Evolutionary conservation across 2,329 filamentous ascomycete species (phyloP).

Genomic region (Trematosphaeria pertusa): DNA sequence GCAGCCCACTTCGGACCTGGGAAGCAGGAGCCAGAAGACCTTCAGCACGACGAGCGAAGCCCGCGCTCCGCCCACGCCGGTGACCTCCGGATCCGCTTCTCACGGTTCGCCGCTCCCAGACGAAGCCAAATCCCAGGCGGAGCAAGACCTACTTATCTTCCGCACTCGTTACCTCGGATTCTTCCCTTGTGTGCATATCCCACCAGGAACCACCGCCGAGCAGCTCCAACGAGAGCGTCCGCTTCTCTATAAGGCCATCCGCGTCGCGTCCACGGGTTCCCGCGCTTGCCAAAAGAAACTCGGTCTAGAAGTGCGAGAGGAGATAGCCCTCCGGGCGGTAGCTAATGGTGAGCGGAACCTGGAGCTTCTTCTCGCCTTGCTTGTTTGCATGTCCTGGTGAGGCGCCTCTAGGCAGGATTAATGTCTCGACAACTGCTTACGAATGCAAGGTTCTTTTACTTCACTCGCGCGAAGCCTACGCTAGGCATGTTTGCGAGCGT

Average conservation of each 20-base stretch:
- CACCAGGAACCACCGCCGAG: constrained; percentile 5
- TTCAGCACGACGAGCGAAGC: no score
- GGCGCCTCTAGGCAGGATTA: no score
- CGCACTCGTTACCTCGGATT: constrained; percentile 12
- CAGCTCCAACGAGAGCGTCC: constrained; percentile 17
- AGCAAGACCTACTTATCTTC: constrained; percentile 17
- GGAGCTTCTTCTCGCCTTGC: constrained; percentile 20
- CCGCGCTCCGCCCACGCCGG: no score
- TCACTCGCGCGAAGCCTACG: constrained; percentile 10
- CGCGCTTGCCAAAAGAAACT: constrained; percentile 14
- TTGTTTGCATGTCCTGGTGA: constrained; percentile 21
- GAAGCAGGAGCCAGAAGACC: no score
- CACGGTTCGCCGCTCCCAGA: not conserved
- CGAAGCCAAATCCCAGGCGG: not conserved
- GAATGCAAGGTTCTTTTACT: no score
- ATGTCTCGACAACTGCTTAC: no score
- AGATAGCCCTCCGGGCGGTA: constrained; percentile 9
- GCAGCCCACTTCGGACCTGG: no score
- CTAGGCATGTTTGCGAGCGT: constrained; percentile 16
- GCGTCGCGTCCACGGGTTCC: not conserved
- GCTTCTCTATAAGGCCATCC: constrained; percentile 16
- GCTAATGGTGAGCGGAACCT: constrained; percentile 20
- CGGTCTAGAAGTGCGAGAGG: constrained; percentile 13
- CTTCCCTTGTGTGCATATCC: constrained; percentile 21
- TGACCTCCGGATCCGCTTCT: not conserved